phyloP scores from a whole-genome alignment of 805 yeast genomes.

The Saccharomyces eubayanus region DNA sequence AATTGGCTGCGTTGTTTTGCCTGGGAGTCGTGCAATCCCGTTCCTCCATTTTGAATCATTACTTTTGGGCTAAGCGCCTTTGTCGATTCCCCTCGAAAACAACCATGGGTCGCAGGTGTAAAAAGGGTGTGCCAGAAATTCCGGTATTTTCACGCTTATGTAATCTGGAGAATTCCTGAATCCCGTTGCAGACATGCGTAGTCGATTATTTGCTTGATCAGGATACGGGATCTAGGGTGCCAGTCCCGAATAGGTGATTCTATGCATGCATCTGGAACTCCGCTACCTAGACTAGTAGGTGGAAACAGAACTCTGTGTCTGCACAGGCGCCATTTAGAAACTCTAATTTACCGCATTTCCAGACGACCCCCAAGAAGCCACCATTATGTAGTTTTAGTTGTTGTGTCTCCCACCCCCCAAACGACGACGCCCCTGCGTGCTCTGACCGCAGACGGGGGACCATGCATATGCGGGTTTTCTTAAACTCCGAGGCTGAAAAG shows the following conservation, averaged over 20 bases:
- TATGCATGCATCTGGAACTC: too few relatives aligned
- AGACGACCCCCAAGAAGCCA: neutral
- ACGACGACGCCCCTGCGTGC: neutral
- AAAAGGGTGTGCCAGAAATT: neutral
- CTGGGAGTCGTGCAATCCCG: neutral
- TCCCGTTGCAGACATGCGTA: neutral
- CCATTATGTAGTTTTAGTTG: neutral
- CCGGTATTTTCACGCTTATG: neutral
- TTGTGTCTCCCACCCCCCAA: neutral
- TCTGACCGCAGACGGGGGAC: neutral
- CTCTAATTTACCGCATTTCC: neutral
- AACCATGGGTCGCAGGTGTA: neutral
- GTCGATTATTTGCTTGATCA: neutral
- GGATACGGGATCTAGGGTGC: neutral
- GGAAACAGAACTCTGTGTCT: neutral
- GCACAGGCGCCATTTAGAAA: neutral
- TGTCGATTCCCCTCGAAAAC: neutral
- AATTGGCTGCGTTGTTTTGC: neutral
- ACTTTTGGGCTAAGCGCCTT: neutral
- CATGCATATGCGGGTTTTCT: neutral
- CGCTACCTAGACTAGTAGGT: neutral
- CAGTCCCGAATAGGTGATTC: neutral
- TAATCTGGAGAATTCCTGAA: neutral
- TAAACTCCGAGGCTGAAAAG: neutral
- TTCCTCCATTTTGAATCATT: neutral